Evolutionary conservation across 768 basidiomycete genomes (phyloP), one percentile per base, ranked within the genome.

Genomic region (Boletus sensibilis): DNA sequence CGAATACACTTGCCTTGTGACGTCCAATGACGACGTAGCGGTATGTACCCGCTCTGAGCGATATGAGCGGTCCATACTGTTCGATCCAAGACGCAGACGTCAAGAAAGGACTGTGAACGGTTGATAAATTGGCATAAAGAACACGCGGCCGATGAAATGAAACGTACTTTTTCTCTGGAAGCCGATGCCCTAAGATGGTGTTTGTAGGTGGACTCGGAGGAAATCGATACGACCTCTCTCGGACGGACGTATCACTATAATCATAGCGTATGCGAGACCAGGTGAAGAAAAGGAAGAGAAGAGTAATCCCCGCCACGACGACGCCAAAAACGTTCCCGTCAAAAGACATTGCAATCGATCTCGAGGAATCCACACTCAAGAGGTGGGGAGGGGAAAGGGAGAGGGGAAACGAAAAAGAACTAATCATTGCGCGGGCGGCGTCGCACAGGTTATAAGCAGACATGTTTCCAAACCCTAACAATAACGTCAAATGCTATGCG

Each of bases 21-120:
- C 61, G 61, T 16, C 64, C 64, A 10, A 65, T 60, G 43, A 65
- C 48, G 8, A 66, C 56, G 12, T 67, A 63, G 29, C n/a, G 52
- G 20, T 29, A 7, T 10, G 27, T 12, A 27, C 83, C 83, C 57
- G 79, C 76, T 5, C 80, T 74, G 3, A 86, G 67, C 0, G 79
- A 76, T 57, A 84, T 80, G 2, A 86, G 71, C 0, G 84, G 83
- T 0, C 85, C 85, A 56, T 84, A 82, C 56, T 77, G 66, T 57
- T 83, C 74, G 2, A 79, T 81, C 79, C 82, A 83, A 61, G 80
- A 74, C 43, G 80, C 78, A 47, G 80, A 78, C 5, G 12, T 34
- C 16, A 65, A 50, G 34, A 53, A 63, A 1, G 52, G 27, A 1
- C 59, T 64, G 27, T n/a, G 6, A 34, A 39, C 7, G 20, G 35